Conservation (phyloP, 176 grass and related monocot species). For the Eragrostis curvula region DNA sequence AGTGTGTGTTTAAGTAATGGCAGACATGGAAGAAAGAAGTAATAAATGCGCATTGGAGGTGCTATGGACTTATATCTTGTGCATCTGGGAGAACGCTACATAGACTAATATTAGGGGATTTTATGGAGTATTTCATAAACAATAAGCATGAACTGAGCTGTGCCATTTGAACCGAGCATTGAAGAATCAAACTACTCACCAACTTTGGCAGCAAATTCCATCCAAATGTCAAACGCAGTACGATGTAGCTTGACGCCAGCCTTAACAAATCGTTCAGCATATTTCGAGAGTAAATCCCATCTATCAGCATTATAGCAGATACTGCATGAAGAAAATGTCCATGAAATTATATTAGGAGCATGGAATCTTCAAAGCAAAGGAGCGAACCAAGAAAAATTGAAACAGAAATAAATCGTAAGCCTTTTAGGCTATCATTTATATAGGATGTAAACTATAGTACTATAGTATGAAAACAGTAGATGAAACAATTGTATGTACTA, state of each 20-base stretch:
- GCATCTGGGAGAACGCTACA: not conserved
- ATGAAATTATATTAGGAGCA: slow-evolving; percentile 1
- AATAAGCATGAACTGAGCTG: not conserved
- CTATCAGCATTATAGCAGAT: slow-evolving; percentile 87
- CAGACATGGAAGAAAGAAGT: not conserved
- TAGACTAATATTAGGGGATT: not conserved
- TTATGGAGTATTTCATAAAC: not conserved
- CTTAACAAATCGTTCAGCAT: slow-evolving; percentile 73
- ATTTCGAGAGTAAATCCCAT: slow-evolving; percentile 81
- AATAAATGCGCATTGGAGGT: not conserved
- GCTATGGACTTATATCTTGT: not conserved
- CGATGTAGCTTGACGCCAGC: slow-evolving; percentile 79
- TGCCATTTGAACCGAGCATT: not conserved
- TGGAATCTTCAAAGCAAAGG: slow-evolving; percentile 1
- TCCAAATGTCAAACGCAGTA: slow-evolving; percentile 89
- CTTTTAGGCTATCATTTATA: slow-evolving; percentile 6
- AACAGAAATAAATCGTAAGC: slow-evolving; percentile 7
- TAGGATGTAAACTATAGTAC: not conserved
- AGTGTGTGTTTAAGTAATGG: not conserved
- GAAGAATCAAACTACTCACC: slow-evolving; percentile 56
- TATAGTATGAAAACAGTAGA: slow-evolving; percentile 18
- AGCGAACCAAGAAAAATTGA: slow-evolving; percentile 3
- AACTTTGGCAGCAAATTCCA: slow-evolving; percentile 90
- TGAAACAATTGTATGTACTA: not conserved
- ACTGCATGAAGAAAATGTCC: slow-evolving; percentile 51